phyloP scores from a whole-genome alignment of 2,329 filamentous ascomycete genomes.

The Penicillium sp. region DNA sequence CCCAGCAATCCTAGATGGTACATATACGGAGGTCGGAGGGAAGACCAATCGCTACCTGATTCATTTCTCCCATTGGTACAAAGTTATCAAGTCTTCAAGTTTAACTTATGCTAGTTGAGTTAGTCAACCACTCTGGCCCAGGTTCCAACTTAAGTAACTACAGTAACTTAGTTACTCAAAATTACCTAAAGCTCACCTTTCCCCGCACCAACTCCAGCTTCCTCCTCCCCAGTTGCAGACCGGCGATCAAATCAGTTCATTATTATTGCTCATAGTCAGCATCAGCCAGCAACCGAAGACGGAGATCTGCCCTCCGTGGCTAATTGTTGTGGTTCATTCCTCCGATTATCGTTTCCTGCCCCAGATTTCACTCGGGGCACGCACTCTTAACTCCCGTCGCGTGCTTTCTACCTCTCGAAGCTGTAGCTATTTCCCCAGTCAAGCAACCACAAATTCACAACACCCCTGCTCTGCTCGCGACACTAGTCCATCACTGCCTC shows the following conservation, averaged over 20 bases:
- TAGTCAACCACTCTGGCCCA: neutral
- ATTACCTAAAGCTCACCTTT: conserved; percentile 14
- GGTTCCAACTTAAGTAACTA: no score
- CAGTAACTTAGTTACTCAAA: neutral
- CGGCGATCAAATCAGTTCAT: conserved; percentile 11
- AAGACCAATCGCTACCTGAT: neutral
- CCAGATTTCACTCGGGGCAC: conserved; percentile 12
- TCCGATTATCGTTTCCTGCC: conserved; percentile 21
- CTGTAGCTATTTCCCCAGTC: conserved; percentile 4
- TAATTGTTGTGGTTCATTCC: neutral
- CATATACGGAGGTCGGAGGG: neutral
- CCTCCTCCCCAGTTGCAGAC: neutral
- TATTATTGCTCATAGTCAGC: neutral
- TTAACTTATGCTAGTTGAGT: neutral
- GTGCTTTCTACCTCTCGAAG: conserved; percentile 1
- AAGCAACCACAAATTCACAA: no score
- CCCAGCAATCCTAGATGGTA: neutral
- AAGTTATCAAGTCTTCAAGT: neutral
- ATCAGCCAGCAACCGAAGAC: neutral
- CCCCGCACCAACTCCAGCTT: conserved; percentile 24
- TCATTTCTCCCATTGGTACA: neutral
- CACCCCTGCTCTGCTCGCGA: conserved; percentile 11
- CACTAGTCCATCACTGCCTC: conserved; percentile 6
- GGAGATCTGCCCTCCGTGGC: conserved; percentile 7
- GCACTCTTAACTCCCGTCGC: neutral